Conservation (phyloP, 106 monocot species). For the Dioscorea dumetorum region DNA sequence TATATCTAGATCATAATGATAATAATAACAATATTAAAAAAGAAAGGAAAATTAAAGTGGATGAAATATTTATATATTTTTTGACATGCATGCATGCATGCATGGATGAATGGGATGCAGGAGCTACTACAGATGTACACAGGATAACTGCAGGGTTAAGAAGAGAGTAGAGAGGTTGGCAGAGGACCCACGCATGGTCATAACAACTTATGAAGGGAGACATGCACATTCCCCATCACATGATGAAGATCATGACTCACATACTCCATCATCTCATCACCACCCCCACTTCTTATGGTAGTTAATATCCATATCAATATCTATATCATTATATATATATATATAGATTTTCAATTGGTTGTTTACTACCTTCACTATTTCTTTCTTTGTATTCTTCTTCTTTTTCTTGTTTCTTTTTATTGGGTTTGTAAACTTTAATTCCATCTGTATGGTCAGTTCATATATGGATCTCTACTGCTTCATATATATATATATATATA, state of each 20-base stretch:
- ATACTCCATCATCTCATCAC: background rate
- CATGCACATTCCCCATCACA: conserved; percentile 9
- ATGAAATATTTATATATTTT: too few species aligned
- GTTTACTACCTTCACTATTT: too few species aligned
- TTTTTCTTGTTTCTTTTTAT: too few species aligned
- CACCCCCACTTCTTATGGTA: conserved; percentile 9
- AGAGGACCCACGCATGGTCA: conserved; percentile 21
- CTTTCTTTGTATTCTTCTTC: too few species aligned
- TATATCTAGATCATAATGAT: too few species aligned
- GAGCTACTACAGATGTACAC: conserved; percentile 12
- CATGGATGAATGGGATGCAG: background rate
- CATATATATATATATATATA: too few species aligned
- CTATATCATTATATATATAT: background rate
- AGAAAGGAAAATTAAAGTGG: too few species aligned
- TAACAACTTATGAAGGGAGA: conserved; percentile 35
- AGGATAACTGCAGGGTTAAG: conserved; percentile 14
- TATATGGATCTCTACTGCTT: too few species aligned
- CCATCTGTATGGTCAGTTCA: too few species aligned
- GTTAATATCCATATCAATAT: background rate
- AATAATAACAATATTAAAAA: too few species aligned
- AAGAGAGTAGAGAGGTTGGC: conserved; percentile 15
- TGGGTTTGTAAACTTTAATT: too few species aligned
- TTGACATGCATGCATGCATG: too few species aligned
- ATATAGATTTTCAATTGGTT: background rate
- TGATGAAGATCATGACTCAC: background rate